Evolutionary conservation across 139 green algal species (phyloP).

Genomic region (Tetradesmus obliquus): DNA sequence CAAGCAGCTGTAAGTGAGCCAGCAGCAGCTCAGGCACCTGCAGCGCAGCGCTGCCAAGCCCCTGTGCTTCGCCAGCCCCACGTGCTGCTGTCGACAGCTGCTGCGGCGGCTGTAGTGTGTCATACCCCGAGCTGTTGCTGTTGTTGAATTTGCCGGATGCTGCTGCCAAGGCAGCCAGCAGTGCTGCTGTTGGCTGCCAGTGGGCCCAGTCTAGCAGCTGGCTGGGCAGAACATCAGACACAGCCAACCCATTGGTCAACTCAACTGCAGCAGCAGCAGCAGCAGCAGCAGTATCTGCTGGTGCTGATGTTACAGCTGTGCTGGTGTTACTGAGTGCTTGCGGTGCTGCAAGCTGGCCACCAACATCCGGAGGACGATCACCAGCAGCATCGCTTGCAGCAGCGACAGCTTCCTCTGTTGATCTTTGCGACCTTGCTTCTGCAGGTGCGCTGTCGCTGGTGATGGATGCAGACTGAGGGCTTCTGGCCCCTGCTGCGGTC

Average conservation of each 20-base stretch:
- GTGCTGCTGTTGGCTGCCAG: slow-evolving; percentile 22
- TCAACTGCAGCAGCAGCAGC: not conserved
- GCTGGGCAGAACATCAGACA: slow-evolving; percentile 29
- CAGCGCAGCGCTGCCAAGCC: not conserved
- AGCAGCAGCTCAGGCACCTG: slow-evolving; percentile 55
- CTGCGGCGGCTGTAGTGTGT: not conserved
- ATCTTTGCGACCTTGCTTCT: not conserved
- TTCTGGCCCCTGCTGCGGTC: not conserved
- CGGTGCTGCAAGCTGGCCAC: not conserved
- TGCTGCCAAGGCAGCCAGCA: slow-evolving; percentile 2
- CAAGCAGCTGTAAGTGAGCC: slow-evolving; percentile 55
- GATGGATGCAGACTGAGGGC: not conserved
- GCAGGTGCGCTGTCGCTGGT: not conserved
- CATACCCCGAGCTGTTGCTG: not conserved
- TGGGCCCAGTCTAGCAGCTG: slow-evolving; percentile 52
- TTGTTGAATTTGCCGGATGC: not conserved
- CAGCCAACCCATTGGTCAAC: not conserved
- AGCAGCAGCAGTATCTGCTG: not conserved
- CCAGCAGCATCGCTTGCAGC: too few species aligned
- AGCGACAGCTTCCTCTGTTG: not conserved
- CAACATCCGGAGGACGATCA: not conserved
- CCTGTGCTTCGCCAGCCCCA: not conserved
- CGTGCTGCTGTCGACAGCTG: not conserved
- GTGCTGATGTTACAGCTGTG: not conserved
- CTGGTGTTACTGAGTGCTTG: not conserved